These are phyloP conservation scores for Yarrowia divulgata DNA, from an alignment of 805 yeast genomes.

Conservation along the genomic window DNA sequence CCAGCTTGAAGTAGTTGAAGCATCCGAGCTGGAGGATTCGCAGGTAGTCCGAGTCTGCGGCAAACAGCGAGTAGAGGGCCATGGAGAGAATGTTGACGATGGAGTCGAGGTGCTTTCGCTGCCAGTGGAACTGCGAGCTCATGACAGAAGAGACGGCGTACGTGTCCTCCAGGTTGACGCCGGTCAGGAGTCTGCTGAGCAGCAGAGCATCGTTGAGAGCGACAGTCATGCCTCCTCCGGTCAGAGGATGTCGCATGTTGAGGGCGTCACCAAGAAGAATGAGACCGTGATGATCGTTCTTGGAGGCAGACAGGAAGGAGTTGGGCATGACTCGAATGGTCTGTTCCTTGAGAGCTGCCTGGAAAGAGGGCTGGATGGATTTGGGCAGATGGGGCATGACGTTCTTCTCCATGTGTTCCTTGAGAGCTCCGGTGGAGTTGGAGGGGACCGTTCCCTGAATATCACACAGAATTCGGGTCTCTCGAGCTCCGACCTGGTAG, in stretches of 20 bases:
- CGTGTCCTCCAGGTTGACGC: conserved; percentile 48
- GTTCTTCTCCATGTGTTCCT: conserved; percentile 62
- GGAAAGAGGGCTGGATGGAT: conserved; percentile 69
- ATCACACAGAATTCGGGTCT: conserved; percentile 90
- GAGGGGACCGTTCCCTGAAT: conserved; percentile 81
- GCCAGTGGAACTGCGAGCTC: conserved; percentile 71
- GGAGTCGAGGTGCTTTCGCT: conserved; percentile 78
- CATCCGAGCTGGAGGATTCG: conserved; percentile 84
- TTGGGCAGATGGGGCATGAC: conserved; percentile 77
- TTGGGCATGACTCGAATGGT: conserved; percentile 90
- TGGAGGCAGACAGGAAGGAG: conserved; percentile 81
- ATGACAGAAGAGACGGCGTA: conserved; percentile 62
- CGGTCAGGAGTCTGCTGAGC: conserved; percentile 65
- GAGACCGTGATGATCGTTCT: conserved; percentile 74
- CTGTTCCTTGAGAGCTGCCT: conserved; percentile 62
- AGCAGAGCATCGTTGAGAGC: conserved; percentile 85
- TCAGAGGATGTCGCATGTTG: conserved; percentile 97
- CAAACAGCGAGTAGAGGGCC: conserved; percentile 88
- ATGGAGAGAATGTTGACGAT: conserved; percentile 90
- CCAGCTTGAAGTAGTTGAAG: conserved; percentile 80
- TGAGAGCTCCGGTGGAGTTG: conserved; percentile 60
- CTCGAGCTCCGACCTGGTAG: conserved; percentile 83
- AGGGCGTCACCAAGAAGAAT: conserved; percentile 90
- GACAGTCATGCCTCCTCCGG: conserved; percentile 99
- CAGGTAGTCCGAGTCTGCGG: conserved; percentile 74